Percentiles rank a stretch among this genome's conserved stretches.
Evolutionary conservation across 305 asterid species (phyloP).

Genomic region (Fraxinus greggii): DNA sequence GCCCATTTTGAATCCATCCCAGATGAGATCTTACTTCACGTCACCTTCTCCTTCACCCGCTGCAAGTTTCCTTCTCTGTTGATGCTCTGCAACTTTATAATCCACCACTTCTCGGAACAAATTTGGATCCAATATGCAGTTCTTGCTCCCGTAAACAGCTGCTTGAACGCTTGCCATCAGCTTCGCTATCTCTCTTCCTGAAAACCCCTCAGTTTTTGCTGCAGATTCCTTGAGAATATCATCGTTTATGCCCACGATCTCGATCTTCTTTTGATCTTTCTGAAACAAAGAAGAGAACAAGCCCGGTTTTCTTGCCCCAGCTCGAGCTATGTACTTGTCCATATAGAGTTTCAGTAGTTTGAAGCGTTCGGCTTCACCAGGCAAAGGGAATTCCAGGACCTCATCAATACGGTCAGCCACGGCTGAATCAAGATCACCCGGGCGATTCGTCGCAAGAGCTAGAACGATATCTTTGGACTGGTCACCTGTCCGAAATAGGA

Average conservation of each 20-base stretch:
- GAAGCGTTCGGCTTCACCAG: conserved; percentile 88
- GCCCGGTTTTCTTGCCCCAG: conserved; percentile 71
- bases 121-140: conserved; percentile 68
- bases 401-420: conserved; percentile 93
- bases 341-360: conserved; percentile 74
- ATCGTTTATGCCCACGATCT: conserved; percentile 65
- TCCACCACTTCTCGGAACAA: conserved; percentile 87
- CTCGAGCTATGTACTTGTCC: conserved; percentile 75
- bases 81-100: conserved; percentile 95
- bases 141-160: conserved; percentile 81
- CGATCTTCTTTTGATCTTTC: conserved; percentile 64
- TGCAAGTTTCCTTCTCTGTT: conserved; percentile 77
- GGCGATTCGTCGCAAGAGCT: conserved; percentile 91
- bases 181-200: conserved; percentile 93
- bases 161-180: conserved; percentile 95
- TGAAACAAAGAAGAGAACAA: conserved; percentile 51
- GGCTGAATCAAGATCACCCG: conserved; percentile 94
- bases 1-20: background rate
- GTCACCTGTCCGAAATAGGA: conserved; percentile 86
- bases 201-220: conserved; percentile 66
- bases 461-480: conserved; percentile 94
- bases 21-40: conserved; percentile 1
- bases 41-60: conserved; percentile 29
- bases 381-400: conserved; percentile 88
- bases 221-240: conserved; percentile 85